Percentiles rank a stretch among this genome's conserved stretches.
phyloP scores from a whole-genome alignment of 2,329 filamentous ascomycete genomes.

The Colletotrichum tropicicola region DNA sequence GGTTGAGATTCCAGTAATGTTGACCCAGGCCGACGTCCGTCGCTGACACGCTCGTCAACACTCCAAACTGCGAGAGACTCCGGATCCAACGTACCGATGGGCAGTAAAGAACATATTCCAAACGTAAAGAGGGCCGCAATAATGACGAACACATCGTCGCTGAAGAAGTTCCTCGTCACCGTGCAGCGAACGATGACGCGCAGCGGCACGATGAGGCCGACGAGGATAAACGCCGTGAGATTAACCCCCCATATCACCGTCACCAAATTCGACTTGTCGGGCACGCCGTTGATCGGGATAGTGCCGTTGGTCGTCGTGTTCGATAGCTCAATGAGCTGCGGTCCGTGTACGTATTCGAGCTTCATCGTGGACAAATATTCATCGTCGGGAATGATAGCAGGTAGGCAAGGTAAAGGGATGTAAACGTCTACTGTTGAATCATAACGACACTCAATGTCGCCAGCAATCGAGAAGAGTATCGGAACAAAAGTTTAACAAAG shows the following conservation, averaged over 20 bases:
- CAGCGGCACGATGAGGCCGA: constrained; percentile 13
- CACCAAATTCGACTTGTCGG: constrained; percentile 1
- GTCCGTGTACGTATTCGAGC: background rate
- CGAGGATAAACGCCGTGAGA: constrained; percentile 23
- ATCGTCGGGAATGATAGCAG: background rate
- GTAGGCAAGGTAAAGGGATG: background rate
- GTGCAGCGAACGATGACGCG: constrained; percentile 24
- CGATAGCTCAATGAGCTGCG: background rate
- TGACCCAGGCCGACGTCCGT: constrained; percentile 22
- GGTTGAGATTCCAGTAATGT: constrained; percentile 16
- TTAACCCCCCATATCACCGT: constrained; percentile 22
- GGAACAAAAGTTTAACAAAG: background rate
- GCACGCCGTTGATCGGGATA: background rate
- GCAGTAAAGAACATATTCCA: constrained; percentile 18
- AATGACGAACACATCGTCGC: constrained; percentile 26
- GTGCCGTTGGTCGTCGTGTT: background rate
- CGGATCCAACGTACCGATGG: constrained; percentile 1
- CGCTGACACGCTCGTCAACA: background rate
- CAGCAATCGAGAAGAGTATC: background rate
- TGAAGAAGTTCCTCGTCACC: constrained; percentile 21
- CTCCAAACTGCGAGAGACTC: background rate
- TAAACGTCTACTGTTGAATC: background rate
- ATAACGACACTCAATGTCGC: constrained; percentile 15
- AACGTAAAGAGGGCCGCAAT: constrained; percentile 26
- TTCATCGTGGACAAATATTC: background rate